phyloP scores from a whole-genome alignment of 768 basidiomycete genomes.

The Termitomyces sp. region DNA sequence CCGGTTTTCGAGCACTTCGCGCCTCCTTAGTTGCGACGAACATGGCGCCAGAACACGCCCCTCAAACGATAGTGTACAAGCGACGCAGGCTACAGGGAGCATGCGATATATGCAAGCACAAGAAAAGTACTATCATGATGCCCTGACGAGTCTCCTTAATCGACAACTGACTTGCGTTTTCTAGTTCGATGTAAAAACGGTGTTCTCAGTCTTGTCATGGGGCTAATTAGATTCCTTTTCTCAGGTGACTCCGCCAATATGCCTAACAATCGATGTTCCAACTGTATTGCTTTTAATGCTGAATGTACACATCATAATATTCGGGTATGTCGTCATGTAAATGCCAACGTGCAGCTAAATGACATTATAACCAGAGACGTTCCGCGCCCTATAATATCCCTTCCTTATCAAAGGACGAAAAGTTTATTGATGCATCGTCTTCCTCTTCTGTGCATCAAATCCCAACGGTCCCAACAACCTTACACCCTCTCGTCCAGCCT shows the following conservation, averaged over 20 bases:
- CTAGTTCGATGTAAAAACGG: slow-evolving; percentile 36
- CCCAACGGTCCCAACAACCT: not conserved
- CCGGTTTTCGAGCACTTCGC: not conserved
- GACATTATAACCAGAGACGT: slow-evolving; percentile 20
- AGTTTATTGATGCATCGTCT: not conserved
- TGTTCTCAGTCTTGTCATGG: not conserved
- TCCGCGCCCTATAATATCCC: not conserved
- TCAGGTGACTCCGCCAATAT: slow-evolving; percentile 60
- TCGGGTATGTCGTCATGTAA: slow-evolving; percentile 34
- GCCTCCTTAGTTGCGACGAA: not conserved
- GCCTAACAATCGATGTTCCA: slow-evolving; percentile 51
- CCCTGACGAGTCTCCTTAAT: not conserved
- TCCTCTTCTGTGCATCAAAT: not conserved
- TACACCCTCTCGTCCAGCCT: slow-evolving; percentile 12
- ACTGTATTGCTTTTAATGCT: slow-evolving; percentile 44
- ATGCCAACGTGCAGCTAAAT: not conserved
- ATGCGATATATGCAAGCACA: slow-evolving; percentile 43
- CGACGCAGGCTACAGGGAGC: slow-evolving; percentile 39
- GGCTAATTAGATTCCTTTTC: not conserved
- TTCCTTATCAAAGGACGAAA: not conserved
- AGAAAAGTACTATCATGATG: slow-evolving; percentile 32
- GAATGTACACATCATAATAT: slow-evolving; percentile 54
- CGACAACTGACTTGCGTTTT: not conserved
- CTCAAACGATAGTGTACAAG: slow-evolving; percentile 21
- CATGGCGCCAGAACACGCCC: not conserved